These are phyloP conservation scores for Ceratobasidium sp. DNA, from an alignment of 1,284 basidiomycete genomes.

Conservation along the genomic window DNA sequence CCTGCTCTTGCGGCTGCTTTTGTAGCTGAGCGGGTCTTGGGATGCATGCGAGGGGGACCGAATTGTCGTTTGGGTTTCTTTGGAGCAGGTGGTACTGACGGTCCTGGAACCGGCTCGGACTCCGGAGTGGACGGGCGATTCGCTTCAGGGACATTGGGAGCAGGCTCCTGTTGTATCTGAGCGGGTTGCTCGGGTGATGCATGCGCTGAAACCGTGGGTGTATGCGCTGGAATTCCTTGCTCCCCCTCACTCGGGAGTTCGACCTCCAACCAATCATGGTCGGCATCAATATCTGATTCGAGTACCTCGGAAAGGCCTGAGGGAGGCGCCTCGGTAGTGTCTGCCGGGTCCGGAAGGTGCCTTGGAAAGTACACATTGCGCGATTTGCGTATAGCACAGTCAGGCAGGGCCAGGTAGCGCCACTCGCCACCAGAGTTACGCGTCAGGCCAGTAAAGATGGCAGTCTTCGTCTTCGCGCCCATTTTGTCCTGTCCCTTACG, in stretches of 20 bases:
- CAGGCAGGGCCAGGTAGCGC: conserved; percentile 3
- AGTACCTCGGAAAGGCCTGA: background rate
- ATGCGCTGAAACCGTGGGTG: background rate
- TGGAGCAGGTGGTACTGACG: background rate
- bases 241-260: background rate
- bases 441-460: background rate
- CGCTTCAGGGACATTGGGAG: background rate
- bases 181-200: background rate
- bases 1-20: too few relatives aligned
- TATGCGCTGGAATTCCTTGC: background rate
- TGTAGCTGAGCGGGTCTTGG: too few relatives aligned
- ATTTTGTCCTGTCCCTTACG: background rate
- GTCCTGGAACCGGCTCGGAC: background rate
- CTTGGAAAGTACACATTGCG: background rate
- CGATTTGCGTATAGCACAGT: background rate
- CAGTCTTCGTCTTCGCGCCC: background rate
- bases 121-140: conserved; percentile 4
- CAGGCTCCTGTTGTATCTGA: background rate
- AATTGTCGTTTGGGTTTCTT: too few relatives aligned
- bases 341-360: background rate
- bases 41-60: too few relatives aligned
- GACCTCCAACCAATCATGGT: background rate
- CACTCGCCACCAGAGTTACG: background rate
- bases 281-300: background rate
- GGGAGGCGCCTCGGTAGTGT: background rate